These are phyloP conservation scores for Pistacia atlantica DNA, from an alignment of 345 rosid species.

Conservation along the genomic window DNA sequence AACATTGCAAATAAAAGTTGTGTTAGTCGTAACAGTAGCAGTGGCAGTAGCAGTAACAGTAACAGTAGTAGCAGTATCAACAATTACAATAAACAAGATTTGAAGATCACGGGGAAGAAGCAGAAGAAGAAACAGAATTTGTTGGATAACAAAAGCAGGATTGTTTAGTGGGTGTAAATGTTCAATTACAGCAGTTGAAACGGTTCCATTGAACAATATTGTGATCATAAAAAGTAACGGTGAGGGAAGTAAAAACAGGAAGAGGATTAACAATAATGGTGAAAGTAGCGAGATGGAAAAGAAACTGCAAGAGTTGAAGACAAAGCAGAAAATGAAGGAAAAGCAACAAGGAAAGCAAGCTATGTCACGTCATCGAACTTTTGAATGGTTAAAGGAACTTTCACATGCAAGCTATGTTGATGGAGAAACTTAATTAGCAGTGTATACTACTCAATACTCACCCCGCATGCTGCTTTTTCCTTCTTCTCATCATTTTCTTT, in stretches of 20 bases:
- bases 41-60: slow-evolving; percentile 50
- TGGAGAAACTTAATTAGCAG: slow-evolving; percentile 8
- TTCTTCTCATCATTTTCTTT: slow-evolving; percentile 23
- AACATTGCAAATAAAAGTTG: slow-evolving; percentile 35
- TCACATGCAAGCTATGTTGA: slow-evolving; percentile 57
- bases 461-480: slow-evolving; percentile 27
- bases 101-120: slow-evolving; percentile 15
- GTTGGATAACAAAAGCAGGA: slow-evolving; percentile 36
- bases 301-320: slow-evolving; percentile 34
- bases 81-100: slow-evolving; percentile 16
- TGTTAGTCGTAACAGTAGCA: slow-evolving; percentile 62
- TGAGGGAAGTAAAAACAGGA: not conserved
- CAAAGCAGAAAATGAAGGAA: slow-evolving; percentile 41
- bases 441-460: too few species aligned
- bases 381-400: slow-evolving; percentile 86
- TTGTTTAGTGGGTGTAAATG: slow-evolving; percentile 67
- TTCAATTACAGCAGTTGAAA: slow-evolving; percentile 54
- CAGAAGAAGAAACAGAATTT: slow-evolving; percentile 25
- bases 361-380: slow-evolving; percentile 71
- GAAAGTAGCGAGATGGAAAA: slow-evolving; percentile 23
- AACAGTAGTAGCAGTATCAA: slow-evolving; percentile 42
- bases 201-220: slow-evolving; percentile 39
- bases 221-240: slow-evolving; percentile 22
- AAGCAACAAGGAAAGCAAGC: slow-evolving; percentile 57
- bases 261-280: not conserved